Evolutionary conservation across 2,329 filamentous ascomycete species (phyloP).

Genomic region (Magnaporthiopsis incrustans): DNA sequence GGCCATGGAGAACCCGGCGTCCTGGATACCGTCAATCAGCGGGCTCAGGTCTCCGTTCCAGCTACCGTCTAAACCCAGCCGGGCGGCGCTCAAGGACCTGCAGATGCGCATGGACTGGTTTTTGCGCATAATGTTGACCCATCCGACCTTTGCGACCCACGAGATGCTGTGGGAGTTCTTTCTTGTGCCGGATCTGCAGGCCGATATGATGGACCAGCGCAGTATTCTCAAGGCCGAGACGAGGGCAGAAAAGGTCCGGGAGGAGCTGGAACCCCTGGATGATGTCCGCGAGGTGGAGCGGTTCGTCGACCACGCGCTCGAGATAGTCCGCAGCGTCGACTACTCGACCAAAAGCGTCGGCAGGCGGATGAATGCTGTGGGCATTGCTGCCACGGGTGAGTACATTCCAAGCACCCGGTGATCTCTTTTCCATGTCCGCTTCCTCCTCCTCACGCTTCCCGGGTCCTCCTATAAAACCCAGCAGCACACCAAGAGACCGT

Average conservation of each 20-base stretch:
- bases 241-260: conserved; percentile 73
- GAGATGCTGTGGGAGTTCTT: conserved; percentile 99
- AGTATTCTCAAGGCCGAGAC: conserved; percentile 80
- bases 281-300: conserved; percentile 85
- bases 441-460: conserved; percentile 7
- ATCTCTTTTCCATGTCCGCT: conserved; percentile 23
- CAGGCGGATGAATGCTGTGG: conserved; percentile 67
- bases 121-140: conserved; percentile 73
- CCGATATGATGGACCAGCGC: conserved; percentile 81
- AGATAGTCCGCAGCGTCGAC: conserved; percentile 80
- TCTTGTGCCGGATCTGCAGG: conserved; percentile 86
- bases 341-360: conserved; percentile 76
- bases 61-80: conserved; percentile 83
- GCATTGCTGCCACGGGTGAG: conserved; percentile 53
- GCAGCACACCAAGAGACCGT: too few relatives aligned
- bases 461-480: too few relatives aligned
- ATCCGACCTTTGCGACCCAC: conserved; percentile 90
- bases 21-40: conserved; percentile 78
- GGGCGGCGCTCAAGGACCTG: conserved; percentile 77
- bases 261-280: conserved; percentile 79
- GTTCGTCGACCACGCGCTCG: conserved; percentile 83
- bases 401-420: conserved; percentile 46
- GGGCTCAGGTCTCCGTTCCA: conserved; percentile 83
- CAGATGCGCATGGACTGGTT: conserved; percentile 84
- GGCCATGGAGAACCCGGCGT: conserved; percentile 83